Percentiles rank a stretch among this genome's conserved stretches.
Conservation (phyloP, 352 stramenopile species). For the Phytophthora vignae region DNA sequence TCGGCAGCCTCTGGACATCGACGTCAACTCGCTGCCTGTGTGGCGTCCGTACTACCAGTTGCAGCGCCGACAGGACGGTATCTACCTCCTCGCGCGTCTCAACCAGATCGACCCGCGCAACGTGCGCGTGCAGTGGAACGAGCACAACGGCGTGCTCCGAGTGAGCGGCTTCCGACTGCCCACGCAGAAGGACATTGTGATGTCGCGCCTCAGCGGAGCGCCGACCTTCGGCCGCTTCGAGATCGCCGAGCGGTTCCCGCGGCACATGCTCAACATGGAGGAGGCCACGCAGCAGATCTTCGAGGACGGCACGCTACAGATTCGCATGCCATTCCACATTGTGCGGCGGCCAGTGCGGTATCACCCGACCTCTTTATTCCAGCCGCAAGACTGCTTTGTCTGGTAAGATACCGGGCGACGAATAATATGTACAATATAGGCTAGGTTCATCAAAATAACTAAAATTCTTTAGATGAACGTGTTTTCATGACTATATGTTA, state of each 20-base stretch:
- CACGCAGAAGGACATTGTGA: slow-evolving; percentile 62
- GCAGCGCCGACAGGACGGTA: too few relatives aligned
- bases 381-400: slow-evolving; percentile 49
- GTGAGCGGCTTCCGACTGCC: slow-evolving; percentile 62
- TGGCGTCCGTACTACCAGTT: too few relatives aligned
- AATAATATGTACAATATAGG: too few relatives aligned
- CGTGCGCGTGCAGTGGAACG: too few relatives aligned
- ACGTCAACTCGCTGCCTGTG: slow-evolving; percentile 44
- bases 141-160: slow-evolving; percentile 47
- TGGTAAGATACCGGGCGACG: too few relatives aligned
- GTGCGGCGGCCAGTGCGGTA: slow-evolving; percentile 39
- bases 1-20: slow-evolving; percentile 7
- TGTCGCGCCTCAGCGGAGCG: slow-evolving; percentile 59
- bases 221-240: slow-evolving; percentile 76
- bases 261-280: slow-evolving; percentile 55
- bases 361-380: slow-evolving; percentile 46
- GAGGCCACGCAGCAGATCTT: slow-evolving; percentile 57
- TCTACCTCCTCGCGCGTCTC: too few relatives aligned
- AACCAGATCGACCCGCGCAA: too few relatives aligned
- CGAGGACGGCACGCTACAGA: slow-evolving; percentile 59
- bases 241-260: slow-evolving; percentile 62
- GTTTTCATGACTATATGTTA: too few relatives aligned
- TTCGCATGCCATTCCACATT: slow-evolving; percentile 62
- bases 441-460: too few relatives aligned
- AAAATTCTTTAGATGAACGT: too few relatives aligned